A percentile compares a stretch with the other conserved stretches of the same genome.
Evolutionary conservation across 306 rosid genomes (phyloP).

Genomic region (Alnus rubra): DNA sequence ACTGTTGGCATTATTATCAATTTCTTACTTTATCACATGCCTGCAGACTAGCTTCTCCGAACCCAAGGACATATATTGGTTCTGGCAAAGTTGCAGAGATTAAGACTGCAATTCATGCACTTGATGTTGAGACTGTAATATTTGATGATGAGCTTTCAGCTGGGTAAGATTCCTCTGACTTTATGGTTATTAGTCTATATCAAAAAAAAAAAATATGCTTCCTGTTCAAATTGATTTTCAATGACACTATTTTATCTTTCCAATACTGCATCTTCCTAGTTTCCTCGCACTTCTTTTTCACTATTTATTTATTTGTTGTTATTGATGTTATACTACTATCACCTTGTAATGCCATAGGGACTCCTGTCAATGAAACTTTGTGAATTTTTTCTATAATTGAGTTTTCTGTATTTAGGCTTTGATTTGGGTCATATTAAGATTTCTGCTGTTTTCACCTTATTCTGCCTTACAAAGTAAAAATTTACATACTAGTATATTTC

Average conservation of each 20-base stretch:
- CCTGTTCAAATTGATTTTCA: slow-evolving; percentile 16
- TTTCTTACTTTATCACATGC: slow-evolving; percentile 20
- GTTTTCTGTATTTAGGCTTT: neutral
- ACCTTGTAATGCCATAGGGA: neutral
- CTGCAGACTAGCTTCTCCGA: slow-evolving; percentile 74
- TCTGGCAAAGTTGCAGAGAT: slow-evolving; percentile 95
- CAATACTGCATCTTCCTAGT: neutral
- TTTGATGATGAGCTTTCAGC: slow-evolving; percentile 97
- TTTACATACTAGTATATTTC: neutral
- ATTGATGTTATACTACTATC: neutral
- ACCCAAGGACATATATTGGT: slow-evolving; percentile 93
- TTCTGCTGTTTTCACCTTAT: neutral
- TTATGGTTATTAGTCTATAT: slow-evolving; percentile 15
- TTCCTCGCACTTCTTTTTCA: neutral
- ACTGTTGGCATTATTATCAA: slow-evolving; percentile 6
- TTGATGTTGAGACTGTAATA: slow-evolving; percentile 80
- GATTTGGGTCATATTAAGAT: neutral
- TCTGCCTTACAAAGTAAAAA: neutral
- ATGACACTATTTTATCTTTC: neutral
- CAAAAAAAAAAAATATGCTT: neutral
- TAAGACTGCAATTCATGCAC: slow-evolving; percentile 77
- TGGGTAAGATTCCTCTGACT: slow-evolving; percentile 51
- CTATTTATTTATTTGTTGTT: neutral
- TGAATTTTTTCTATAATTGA: neutral
- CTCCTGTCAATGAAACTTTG: neutral